These are phyloP conservation scores for Candida nemodendra DNA, from an alignment of 805 yeast genomes.

Conservation along the genomic window DNA sequence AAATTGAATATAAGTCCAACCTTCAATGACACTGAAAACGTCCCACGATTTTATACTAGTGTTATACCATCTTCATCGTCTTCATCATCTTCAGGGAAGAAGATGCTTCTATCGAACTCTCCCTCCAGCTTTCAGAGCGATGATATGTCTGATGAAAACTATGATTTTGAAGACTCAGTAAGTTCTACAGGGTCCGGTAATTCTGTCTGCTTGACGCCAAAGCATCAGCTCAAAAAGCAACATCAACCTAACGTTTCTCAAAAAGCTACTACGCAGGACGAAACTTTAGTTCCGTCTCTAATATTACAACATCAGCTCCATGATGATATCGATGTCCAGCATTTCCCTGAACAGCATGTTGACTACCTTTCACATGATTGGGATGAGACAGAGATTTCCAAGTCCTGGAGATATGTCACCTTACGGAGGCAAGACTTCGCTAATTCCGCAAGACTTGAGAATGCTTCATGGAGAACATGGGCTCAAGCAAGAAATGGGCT, in stretches of 20 bases:
- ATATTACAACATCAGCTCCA: slow-evolving; percentile 47
- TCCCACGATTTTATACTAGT: slow-evolving; percentile 28
- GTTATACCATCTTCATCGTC: slow-evolving; percentile 24
- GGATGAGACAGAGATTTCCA: slow-evolving; percentile 91
- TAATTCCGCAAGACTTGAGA: slow-evolving; percentile 71
- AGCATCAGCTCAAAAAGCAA: slow-evolving; percentile 30
- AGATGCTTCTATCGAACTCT: slow-evolving; percentile 15
- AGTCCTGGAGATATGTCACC: slow-evolving; percentile 93
- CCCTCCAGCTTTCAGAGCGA: slow-evolving; percentile 29
- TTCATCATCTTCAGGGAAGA: slow-evolving; percentile 15
- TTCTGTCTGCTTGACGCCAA: slow-evolving; percentile 29
- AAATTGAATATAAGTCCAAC: slow-evolving; percentile 49
- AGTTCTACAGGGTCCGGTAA: slow-evolving; percentile 25
- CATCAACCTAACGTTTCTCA: slow-evolving; percentile 12
- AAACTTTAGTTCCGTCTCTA: slow-evolving; percentile 7
- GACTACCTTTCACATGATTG: slow-evolving; percentile 95
- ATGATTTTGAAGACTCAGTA: slow-evolving; percentile 28
- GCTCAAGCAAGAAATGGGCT: slow-evolving; percentile 76
- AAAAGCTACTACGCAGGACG: slow-evolving; percentile 6
- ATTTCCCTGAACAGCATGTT: slow-evolving; percentile 86
- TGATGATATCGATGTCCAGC: slow-evolving; percentile 78
- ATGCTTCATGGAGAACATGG: slow-evolving; percentile 97
- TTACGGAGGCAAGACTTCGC: slow-evolving; percentile 81
- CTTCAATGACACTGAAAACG: slow-evolving; percentile 18
- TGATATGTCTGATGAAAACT: slow-evolving; percentile 26